A percentile compares a stretch with the other conserved stretches of the same genome.
Evolutionary conservation across 306 rosid genomes (phyloP).

Genomic region (Pterocarpus santalinus): DNA sequence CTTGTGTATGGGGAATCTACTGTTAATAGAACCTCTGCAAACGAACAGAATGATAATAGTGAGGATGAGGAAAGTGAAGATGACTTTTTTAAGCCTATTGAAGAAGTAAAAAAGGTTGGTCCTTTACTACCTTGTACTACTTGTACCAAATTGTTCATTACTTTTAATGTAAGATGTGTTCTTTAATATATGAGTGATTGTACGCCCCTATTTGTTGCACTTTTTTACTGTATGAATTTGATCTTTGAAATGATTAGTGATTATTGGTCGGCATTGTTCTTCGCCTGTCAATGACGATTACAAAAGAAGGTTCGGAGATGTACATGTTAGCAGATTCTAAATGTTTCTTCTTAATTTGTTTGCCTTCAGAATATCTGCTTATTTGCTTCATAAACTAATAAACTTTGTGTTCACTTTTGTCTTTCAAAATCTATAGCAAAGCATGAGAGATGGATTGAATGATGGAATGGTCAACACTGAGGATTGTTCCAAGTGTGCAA

Average conservation of each 20-base stretch:
- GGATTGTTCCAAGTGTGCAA: constrained; percentile 82
- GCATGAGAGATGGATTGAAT: constrained; percentile 52
- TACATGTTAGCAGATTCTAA: constrained; percentile 11
- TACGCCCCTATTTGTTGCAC: constrained; percentile 12
- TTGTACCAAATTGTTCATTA: constrained; percentile 14
- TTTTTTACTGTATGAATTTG: neutral
- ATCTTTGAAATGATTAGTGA: neutral
- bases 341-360: neutral
- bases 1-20: constrained; percentile 83
- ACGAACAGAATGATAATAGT: constrained; percentile 59
- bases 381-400: constrained; percentile 38
- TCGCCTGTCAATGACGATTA: neutral
- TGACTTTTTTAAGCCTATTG: constrained; percentile 85
- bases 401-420: constrained; percentile 32
- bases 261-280: constrained; percentile 26
- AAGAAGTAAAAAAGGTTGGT: constrained; percentile 78
- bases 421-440: constrained; percentile 50
- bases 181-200: neutral
- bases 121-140: constrained; percentile 35
- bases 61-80: constrained; percentile 73
- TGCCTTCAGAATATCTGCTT: constrained; percentile 24
- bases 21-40: constrained; percentile 38
- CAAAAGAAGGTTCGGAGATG: constrained; percentile 8
- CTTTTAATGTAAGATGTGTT: neutral
- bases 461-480: constrained; percentile 64